Evolutionary conservation across 192 early-diverging fungal species (phyloP), one percentile per base, ranked within the genome.

Genomic region (Umbelopsis isabellina): DNA sequence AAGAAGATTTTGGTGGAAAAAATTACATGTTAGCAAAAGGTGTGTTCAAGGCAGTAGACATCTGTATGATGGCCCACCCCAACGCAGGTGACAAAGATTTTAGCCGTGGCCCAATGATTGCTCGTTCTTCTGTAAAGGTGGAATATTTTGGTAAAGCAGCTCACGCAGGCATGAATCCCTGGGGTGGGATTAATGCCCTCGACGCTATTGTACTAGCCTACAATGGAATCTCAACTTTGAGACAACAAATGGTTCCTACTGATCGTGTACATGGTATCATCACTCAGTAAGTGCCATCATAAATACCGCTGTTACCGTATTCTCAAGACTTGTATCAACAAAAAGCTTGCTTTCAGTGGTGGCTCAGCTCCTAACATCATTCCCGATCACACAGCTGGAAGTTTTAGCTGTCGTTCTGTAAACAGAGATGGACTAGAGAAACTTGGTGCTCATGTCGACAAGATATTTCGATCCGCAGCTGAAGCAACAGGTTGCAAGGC

Each of bases 11-110:
- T 6, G 89, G 90, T 27, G 92, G 92, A 46, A 94, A 94, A 66
- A 86, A 90, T 41, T 70, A 75, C 10, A 80, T 94, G 73, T 78
- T 90, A 15, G 68, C 90, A 44, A 68, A 71, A 3, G 90, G 90
- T 9, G 84, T 84, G 3, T 92, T 92, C 73, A 75, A 88, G 11
- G 81, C 27, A 18, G 66, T 80, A 20, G 89, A 90, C 49, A 67
- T 87, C 9, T 83, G 88, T 61, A 74, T 94, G 80, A 94, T 94
- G 91, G 77, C 84, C 44, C 93, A 94, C 78, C 90, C 92, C 20
- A 75, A 83, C 48, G 75, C 58, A 51, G 73, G 45, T 11, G 67
- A 79, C 55, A 73, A 69, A 0, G 22, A 70, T 69, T 80, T 65
- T 50, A 16, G 48, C 79, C 25, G 7, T 20, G 3, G 78, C 85